Conservation (phyloP, 2,329 filamentous ascomycete species). For the Sporothrix variecibatus region DNA sequence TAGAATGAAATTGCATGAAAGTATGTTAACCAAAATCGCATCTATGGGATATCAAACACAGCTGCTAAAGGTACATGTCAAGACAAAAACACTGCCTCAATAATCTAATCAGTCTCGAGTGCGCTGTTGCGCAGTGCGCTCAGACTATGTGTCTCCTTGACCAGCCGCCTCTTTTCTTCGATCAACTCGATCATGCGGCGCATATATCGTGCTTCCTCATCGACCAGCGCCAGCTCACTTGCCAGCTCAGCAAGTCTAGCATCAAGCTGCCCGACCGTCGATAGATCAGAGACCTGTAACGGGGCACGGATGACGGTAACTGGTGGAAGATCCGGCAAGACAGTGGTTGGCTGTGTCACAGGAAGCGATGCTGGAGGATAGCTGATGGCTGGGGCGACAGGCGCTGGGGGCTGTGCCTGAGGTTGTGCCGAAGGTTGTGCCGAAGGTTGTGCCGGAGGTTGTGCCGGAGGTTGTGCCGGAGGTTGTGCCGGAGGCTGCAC, state of each 20-base stretch:
- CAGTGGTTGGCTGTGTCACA: not conserved
- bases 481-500: not conserved
- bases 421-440: not conserved
- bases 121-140: not conserved
- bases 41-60: too few species aligned
- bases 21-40: not conserved
- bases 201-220: constrained; percentile 6
- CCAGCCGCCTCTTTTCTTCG: constrained; percentile 4
- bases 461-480: not conserved
- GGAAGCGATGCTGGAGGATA: not conserved
- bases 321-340: not conserved
- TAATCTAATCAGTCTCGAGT: not conserved
- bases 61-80: not conserved
- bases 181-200: constrained; percentile 16
- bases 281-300: not conserved
- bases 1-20: not conserved
- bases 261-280: not conserved
- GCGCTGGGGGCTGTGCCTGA: not conserved
- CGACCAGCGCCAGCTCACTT: constrained; percentile 2
- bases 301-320: not conserved
- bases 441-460: not conserved
- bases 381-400: not conserved
- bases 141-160: not conserved
- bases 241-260: not conserved
- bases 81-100: not conserved